Conservation (phyloP, 1,139 yeast species). For the Nadsonia starkeyi-henricii region DNA sequence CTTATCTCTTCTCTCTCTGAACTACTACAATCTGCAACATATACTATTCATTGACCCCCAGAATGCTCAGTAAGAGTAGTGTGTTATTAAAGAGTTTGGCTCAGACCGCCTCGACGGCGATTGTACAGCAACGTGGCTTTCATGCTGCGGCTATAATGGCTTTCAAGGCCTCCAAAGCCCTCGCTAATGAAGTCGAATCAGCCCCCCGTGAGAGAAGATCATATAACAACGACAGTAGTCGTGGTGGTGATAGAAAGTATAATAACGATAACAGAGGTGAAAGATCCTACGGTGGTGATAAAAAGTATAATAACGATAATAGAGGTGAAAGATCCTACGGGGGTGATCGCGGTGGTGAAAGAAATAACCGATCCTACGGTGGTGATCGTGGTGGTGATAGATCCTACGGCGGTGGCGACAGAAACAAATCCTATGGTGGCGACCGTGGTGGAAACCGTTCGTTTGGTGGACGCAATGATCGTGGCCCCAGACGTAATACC, state of each 20-base stretch:
- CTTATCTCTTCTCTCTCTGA: background rate
- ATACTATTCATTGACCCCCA: background rate
- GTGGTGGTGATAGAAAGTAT: no score
- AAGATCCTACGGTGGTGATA: background rate
- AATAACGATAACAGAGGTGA: background rate
- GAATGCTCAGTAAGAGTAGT: background rate
- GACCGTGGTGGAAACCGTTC: background rate
- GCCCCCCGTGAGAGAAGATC: background rate
- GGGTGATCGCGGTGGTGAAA: background rate
- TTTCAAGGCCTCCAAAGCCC: background rate
- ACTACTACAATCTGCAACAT: no score
- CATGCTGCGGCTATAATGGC: background rate
- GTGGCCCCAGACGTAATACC: background rate
- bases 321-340: background rate
- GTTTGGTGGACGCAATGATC: background rate
- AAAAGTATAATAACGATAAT: background rate
- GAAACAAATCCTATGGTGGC: background rate
- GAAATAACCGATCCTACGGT: background rate
- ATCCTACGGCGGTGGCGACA: background rate
- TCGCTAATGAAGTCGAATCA: background rate
- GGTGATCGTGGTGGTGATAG: background rate
- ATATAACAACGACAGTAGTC: no score
- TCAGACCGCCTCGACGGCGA: background rate
- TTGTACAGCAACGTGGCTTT: background rate
- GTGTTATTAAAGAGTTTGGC: background rate